Conservation (phyloP, 2,329 filamentous ascomycete species). For the Septoria linicola region DNA sequence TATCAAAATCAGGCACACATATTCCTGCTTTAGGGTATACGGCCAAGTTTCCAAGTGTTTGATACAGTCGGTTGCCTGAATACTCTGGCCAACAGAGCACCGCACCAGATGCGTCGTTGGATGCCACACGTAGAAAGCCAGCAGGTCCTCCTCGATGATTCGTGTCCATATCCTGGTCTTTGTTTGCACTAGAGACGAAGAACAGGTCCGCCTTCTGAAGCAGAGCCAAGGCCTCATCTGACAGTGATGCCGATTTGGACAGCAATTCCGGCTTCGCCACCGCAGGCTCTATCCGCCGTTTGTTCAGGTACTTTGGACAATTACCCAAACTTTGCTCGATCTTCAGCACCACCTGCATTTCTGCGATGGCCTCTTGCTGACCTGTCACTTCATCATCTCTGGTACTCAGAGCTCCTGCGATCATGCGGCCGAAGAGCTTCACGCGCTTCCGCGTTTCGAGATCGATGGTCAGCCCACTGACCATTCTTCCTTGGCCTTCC, state of each 20-base stretch:
- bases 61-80: conserved; percentile 80
- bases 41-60: conserved; percentile 75
- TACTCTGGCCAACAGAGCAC: conserved; percentile 77
- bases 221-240: conserved; percentile 57
- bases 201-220: conserved; percentile 69
- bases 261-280: conserved; percentile 55
- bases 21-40: conserved; percentile 67
- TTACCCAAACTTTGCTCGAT: conserved; percentile 74
- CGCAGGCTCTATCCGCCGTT: conserved; percentile 61
- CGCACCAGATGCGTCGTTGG: conserved; percentile 49
- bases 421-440: conserved; percentile 70
- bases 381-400: conserved; percentile 36
- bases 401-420: conserved; percentile 58
- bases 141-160: conserved; percentile 75
- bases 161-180: conserved; percentile 70
- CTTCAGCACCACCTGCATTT: conserved; percentile 62
- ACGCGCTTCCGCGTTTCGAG: conserved; percentile 67
- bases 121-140: conserved; percentile 70
- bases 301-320: conserved; percentile 84
- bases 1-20: conserved; percentile 71
- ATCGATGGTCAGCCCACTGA: conserved; percentile 63
- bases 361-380: conserved; percentile 32
- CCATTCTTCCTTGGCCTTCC: conserved; percentile 50
- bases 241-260: conserved; percentile 51
- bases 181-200: conserved; percentile 70